Evolutionary conservation across 768 basidiomycete genomes (phyloP).

Genomic region (Trametopsis cervina): DNA sequence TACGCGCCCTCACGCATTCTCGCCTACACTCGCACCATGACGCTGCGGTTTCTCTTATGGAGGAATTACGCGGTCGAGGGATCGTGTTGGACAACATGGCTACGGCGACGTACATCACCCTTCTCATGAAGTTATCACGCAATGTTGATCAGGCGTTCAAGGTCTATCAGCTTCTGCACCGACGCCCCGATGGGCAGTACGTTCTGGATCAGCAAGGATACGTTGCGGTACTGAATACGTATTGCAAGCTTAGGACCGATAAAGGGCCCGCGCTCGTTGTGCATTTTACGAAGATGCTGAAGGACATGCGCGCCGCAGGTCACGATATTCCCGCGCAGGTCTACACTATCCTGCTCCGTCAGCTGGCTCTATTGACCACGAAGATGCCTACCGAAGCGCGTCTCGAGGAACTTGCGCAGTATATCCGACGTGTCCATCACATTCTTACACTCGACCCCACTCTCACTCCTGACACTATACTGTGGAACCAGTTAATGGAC

Average conservation of each 20-base stretch:
- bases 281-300: constrained; percentile 43
- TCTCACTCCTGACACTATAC: constrained; percentile 58
- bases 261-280: constrained; percentile 37
- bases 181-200: constrained; percentile 18
- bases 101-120: constrained; percentile 45
- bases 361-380: constrained; percentile 39
- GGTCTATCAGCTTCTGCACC: constrained; percentile 43
- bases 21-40: constrained; percentile 39
- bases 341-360: constrained; percentile 62
- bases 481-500: constrained; percentile 86
- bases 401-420: constrained; percentile 32
- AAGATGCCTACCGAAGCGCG: constrained; percentile 17
- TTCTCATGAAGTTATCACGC: constrained; percentile 59
- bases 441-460: constrained; percentile 72
- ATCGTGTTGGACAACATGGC: constrained; percentile 40
- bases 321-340: constrained; percentile 48
- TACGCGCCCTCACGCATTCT: constrained; percentile 32
- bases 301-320: constrained; percentile 71
- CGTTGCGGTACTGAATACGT: constrained; percentile 53
- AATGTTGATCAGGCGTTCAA: constrained; percentile 54
- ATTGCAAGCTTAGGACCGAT: constrained; percentile 34
- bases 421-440: constrained; percentile 65
- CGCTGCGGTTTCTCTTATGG: constrained; percentile 43
- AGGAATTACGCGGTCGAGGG: constrained; percentile 55
- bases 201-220: constrained; percentile 54